A percentile compares a stretch with the other conserved stretches of the same genome.
Conservation (phyloP, 495 filamentous ascomycete genomes). For the Xylaria curta region DNA sequence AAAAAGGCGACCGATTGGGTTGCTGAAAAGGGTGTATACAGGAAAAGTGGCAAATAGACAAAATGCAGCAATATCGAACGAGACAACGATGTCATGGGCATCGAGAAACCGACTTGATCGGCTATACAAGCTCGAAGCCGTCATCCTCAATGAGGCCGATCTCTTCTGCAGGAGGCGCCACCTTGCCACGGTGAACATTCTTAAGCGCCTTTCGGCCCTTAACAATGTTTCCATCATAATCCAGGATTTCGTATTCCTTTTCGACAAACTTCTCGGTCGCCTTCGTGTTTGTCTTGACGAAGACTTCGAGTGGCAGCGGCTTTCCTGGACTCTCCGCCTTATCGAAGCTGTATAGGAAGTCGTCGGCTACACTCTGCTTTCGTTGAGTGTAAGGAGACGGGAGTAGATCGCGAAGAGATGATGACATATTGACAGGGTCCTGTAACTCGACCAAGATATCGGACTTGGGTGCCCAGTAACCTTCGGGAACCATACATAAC, state of each 20-base stretch:
- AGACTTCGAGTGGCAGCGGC: slow-evolving; percentile 50
- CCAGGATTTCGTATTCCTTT: slow-evolving; percentile 56
- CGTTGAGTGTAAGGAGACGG: slow-evolving; percentile 31
- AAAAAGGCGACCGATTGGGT: slow-evolving; percentile 3
- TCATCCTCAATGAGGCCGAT: slow-evolving; percentile 46
- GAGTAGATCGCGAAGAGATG: slow-evolving; percentile 39
- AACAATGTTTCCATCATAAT: slow-evolving; percentile 50
- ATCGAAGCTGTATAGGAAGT: slow-evolving; percentile 54
- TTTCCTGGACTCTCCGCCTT: slow-evolving; percentile 44
- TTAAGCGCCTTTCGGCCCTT: slow-evolving; percentile 51
- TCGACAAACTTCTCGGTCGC: slow-evolving; percentile 55
- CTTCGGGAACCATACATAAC: slow-evolving; percentile 25
- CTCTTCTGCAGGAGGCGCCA: slow-evolving; percentile 19
- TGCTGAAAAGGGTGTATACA: not conserved
- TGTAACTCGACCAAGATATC: slow-evolving; percentile 41
- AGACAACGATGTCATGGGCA: not conserved
- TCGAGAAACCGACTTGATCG: not conserved
- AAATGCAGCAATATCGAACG: not conserved
- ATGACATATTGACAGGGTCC: slow-evolving; percentile 40
- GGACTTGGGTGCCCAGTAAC: slow-evolving; percentile 34
- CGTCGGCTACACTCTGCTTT: slow-evolving; percentile 41
- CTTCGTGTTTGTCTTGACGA: slow-evolving; percentile 48
- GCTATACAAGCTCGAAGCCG: slow-evolving; percentile 54
- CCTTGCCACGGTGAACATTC: slow-evolving; percentile 42
- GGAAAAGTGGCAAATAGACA: not conserved